Base-by-base conservation (phyloP, 768 basidiomycete species). In the Calocera viscosa region DNA sequence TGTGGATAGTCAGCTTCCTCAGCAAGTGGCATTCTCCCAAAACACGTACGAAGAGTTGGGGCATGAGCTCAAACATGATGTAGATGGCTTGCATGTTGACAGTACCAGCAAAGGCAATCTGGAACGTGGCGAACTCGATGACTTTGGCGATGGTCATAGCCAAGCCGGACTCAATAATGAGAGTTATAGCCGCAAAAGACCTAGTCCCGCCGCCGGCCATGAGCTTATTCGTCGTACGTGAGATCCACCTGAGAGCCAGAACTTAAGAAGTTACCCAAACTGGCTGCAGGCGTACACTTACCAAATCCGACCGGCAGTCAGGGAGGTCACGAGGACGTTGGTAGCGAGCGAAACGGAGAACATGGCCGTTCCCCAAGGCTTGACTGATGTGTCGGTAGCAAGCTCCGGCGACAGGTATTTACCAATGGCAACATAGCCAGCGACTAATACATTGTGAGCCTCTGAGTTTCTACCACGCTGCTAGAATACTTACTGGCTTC, bases 71-170 rank as follows among this genome's bases (percentile, higher is more conserved):
- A 19, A 60, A 60, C 53, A 60, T 60, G 26, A 60, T 60, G 30
- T 60, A 60, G 24, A 60, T 60, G 30, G 53, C 53, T 19, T 60
- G 53, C 53, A 60, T 60, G 30, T 60, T 32, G 53, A 60, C 53
- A 26, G 53, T 60, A 10, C 53, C 53, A 2, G 53, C 53, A 32
- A 60, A 60, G 10, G 53, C 53, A 19, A 60, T 60, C 53, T 60
- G 53, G 53, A 60, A 60, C 7, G 53, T 60, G 30, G 53, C 53
- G 30, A 60, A 60, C 53, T 60, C 53, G 26, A 60, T 60, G 53
- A 60, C 30, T 32, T 60, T 60, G 26, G 53, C 53, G 16, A 60
- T 26, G 14, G 53, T 60, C 14, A 60, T 60, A 26, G 53, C 53
- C 2, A 60, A 26, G 30, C 53, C 53, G 53, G 53, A 60, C 30